Evolutionary conservation across 495 filamentous ascomycete genomes (phyloP).

Genomic region (Jackrogersella multiformis): DNA sequence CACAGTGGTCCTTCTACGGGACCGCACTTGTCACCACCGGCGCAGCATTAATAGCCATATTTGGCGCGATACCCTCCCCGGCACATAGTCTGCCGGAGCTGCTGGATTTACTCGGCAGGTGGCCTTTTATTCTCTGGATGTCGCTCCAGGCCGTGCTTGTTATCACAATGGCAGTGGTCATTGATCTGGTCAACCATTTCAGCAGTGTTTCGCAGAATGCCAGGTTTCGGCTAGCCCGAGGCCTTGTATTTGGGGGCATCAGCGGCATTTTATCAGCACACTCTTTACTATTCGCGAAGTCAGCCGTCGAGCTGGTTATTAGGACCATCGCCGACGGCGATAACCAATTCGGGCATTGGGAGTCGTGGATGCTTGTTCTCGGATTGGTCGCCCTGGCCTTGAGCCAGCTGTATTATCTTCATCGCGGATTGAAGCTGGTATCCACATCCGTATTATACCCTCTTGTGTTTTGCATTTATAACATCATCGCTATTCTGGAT

Average conservation of each 20-base stretch:
- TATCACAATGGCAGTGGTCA: slow-evolving; percentile 68
- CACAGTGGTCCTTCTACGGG: slow-evolving; percentile 85
- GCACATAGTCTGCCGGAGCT: slow-evolving; percentile 88
- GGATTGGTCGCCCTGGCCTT: slow-evolving; percentile 84
- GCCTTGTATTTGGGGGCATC: slow-evolving; percentile 86
- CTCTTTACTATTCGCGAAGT: slow-evolving; percentile 91
- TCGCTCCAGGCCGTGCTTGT: slow-evolving; percentile 76
- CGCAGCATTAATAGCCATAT: slow-evolving; percentile 88
- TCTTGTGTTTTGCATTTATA: slow-evolving; percentile 98
- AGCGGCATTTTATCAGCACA: slow-evolving; percentile 96
- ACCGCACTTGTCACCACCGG: slow-evolving; percentile 88
- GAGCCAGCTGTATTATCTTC: slow-evolving; percentile 92
- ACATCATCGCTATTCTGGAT: slow-evolving; percentile 98
- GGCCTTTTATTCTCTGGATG: slow-evolving; percentile 93
- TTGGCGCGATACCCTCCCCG: slow-evolving; percentile 94
- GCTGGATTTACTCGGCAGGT: slow-evolving; percentile 74
- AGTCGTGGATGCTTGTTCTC: slow-evolving; percentile 93
- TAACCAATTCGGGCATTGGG: slow-evolving; percentile 97
- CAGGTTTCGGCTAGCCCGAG: slow-evolving; percentile 80
- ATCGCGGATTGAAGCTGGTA: slow-evolving; percentile 90
- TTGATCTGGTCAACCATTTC: slow-evolving; percentile 63
- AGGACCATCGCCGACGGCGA: slow-evolving; percentile 84
- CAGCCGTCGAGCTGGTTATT: slow-evolving; percentile 95
- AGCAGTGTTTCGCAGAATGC: slow-evolving; percentile 61
- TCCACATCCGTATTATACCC: slow-evolving; percentile 97